Base-by-base conservation (phyloP, 176 grass and related monocot genomes). In the Saccharum officinarum region DNA sequence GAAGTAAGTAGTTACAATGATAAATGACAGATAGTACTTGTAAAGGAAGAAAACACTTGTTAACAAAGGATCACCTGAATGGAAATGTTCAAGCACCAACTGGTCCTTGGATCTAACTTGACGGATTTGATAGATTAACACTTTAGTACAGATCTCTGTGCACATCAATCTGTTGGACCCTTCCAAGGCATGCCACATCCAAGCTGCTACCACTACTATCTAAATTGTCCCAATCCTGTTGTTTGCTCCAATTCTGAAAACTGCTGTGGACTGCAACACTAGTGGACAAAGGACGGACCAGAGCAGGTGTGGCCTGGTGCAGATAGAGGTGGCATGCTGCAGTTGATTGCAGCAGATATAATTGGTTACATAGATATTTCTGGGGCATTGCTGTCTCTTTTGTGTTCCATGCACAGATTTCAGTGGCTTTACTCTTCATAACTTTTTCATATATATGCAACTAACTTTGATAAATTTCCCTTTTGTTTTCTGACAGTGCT, bases 401-500 rank as follows among this genome's bases (percentile, higher is more conserved):
- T 76, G 39, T 89, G 70, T 85, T 28, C 40, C 50, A 30, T 18
- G 0, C 68, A 79, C 40, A 38, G 70, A 49, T 76, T 69, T 69
- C n/a, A 23, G 16, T 66, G 64, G 18, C 47, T 80, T 68, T 72
- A 45, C 45, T 73, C 6, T 64, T 1, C 84, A 73, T 38, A 47
- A 22, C 28, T 5, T 65, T 82, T 42, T 68, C 46, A 60, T 78
- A 20, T 78, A 13, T 42, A 36, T 82, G 34, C 4, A 60, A 4
- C 38, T 60, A n/a, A 54, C 34, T 42, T 72, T 26, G 14, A 8
- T 64, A 62, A 16, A 45, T 63, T 38, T 49, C 41, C 8, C 23
- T 44, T 88, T 69, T 63, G 7, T 82, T 9, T 26, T 50, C 54
- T 91, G 28, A 46, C 72, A 98, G 96, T 95, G 93, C 91, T 76